These are phyloP conservation scores for Biscogniauxia mediterranea DNA, from an alignment of 2,329 filamentous ascomycete genomes.

Conservation along the genomic window DNA sequence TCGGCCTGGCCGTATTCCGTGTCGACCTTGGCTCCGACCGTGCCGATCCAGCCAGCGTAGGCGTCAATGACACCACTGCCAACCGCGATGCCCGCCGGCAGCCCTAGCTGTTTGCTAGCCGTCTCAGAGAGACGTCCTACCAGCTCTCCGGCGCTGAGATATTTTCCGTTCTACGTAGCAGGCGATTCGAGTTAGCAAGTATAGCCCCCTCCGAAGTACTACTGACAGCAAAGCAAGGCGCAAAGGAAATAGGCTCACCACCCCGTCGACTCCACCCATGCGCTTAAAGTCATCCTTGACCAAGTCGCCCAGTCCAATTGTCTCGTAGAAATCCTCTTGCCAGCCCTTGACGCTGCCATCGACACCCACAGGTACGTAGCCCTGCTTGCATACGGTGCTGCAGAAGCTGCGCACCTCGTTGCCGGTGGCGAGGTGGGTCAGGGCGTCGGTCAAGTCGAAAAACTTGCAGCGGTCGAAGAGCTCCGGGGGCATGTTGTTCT, in stretches of 20 bases:
- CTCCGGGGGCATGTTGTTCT: slow-evolving; percentile 94
- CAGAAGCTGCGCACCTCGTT: slow-evolving; percentile 92
- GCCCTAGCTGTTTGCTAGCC: slow-evolving; percentile 78
- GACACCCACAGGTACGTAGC: slow-evolving; percentile 92
- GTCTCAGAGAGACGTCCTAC: slow-evolving; percentile 83
- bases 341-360: slow-evolving; percentile 97
- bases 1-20: slow-evolving; percentile 67
- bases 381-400: slow-evolving; percentile 96
- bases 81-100: slow-evolving; percentile 84
- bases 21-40: slow-evolving; percentile 93
- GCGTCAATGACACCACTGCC: slow-evolving; percentile 97
- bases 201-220: slow-evolving; percentile 11
- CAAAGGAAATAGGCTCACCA: slow-evolving; percentile 65
- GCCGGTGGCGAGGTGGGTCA: slow-evolving; percentile 92
- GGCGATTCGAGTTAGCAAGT: slow-evolving; percentile 17
- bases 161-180: slow-evolving; percentile 79
- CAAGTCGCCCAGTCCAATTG: slow-evolving; percentile 84
- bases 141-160: slow-evolving; percentile 86
- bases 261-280: slow-evolving; percentile 90
- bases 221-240: slow-evolving; percentile 6
- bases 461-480: slow-evolving; percentile 93
- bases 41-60: slow-evolving; percentile 98
- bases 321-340: slow-evolving; percentile 89
- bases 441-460: slow-evolving; percentile 88
- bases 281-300: slow-evolving; percentile 84